Conservation (phyloP, 2,329 filamentous ascomycete species). For the Diplodia intermedia region DNA sequence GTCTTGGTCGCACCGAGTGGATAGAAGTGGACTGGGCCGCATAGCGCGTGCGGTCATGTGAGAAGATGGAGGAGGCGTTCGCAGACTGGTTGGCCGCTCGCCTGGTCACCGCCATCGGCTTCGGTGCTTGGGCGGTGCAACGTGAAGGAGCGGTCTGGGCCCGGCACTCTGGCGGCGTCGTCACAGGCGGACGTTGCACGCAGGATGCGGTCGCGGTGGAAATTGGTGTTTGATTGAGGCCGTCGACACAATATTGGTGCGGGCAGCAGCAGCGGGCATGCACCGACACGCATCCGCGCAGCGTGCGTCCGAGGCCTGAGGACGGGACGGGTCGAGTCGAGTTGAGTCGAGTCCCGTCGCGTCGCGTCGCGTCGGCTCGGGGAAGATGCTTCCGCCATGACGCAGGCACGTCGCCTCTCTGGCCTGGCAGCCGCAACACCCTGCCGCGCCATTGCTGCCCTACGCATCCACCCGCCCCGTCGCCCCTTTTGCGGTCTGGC, state of each 20-base stretch:
- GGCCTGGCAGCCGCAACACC: neutral
- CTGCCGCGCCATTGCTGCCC: slow-evolving; percentile 3
- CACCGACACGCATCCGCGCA: neutral
- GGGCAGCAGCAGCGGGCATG: slow-evolving; percentile 1
- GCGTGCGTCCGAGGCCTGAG: neutral
- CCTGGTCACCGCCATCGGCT: slow-evolving; percentile 22
- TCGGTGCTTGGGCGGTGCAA: slow-evolving; percentile 20
- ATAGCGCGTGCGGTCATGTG: slow-evolving; percentile 30
- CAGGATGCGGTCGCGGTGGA: slow-evolving; percentile 14
- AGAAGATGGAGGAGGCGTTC: slow-evolving; percentile 31
- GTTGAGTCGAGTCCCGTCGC: neutral
- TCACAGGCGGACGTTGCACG: slow-evolving; percentile 19
- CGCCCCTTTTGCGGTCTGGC: slow-evolving; percentile 29
- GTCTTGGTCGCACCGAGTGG: slow-evolving; percentile 18
- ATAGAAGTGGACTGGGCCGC: slow-evolving; percentile 27
- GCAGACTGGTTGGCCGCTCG: slow-evolving; percentile 28
- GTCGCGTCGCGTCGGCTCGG: slow-evolving; percentile 11
- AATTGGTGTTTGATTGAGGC: slow-evolving; percentile 21
- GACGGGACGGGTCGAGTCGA: neutral
- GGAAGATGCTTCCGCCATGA: slow-evolving; percentile 27
- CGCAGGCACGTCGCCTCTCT: slow-evolving; percentile 20
- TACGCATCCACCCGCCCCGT: neutral
- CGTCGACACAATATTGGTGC: slow-evolving; percentile 2
- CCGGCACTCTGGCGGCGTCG: slow-evolving; percentile 25
- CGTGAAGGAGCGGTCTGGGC: slow-evolving; percentile 33